Evolutionary conservation across 1,284 basidiomycete genomes (phyloP).

Genomic region (Somion occarium): DNA sequence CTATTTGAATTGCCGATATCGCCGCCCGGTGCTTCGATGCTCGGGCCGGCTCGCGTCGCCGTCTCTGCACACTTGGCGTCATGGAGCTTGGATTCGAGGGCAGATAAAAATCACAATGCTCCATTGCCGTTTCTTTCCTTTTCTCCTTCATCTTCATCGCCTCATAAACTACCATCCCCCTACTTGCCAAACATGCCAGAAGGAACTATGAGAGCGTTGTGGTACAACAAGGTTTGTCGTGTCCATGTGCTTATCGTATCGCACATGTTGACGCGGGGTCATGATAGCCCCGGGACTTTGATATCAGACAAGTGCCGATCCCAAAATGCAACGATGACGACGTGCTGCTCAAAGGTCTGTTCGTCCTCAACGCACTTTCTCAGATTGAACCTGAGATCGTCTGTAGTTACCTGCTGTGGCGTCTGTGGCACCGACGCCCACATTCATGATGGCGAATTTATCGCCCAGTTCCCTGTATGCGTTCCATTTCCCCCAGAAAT

Average conservation of each 20-base stretch:
- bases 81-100: neutral
- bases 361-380: neutral
- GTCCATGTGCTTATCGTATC: neutral
- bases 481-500: neutral
- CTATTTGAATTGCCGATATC: neutral
- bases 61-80: neutral
- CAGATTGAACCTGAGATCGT: neutral
- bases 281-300: constrained; percentile 29
- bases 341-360: constrained; percentile 47
- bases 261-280: neutral
- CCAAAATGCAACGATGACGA: constrained; percentile 47
- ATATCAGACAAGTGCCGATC: constrained; percentile 33
- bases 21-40: neutral
- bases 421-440: constrained; percentile 53
- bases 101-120: neutral
- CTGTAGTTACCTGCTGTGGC: constrained; percentile 26
- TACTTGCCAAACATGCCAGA: constrained; percentile 29
- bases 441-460: constrained; percentile 60
- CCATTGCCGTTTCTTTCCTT: neutral
- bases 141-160: neutral
- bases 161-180: neutral
- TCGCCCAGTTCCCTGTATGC: constrained; percentile 47
- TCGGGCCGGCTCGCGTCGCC: neutral
- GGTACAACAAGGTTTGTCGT: constrained; percentile 32
- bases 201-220: constrained; percentile 40